These are phyloP conservation scores for Pseudonitzschia pungens DNA, from an alignment of 108 stramenopile species.

Conservation along the genomic window DNA sequence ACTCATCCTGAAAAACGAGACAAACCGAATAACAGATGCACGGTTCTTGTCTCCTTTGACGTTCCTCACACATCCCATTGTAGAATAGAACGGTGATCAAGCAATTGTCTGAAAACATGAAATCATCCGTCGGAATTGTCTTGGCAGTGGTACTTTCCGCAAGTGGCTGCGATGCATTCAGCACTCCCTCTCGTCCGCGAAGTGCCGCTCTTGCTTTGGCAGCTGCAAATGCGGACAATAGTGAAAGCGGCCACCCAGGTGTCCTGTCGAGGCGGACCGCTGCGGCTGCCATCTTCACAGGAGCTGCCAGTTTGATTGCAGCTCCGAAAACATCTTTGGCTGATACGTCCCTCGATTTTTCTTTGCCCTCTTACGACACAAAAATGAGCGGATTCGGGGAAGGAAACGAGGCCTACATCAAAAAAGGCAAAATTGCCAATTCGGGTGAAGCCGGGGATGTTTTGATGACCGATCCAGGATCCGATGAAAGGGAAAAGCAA, in stretches of 20 bases:
- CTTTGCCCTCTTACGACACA: slow-evolving; percentile 30
- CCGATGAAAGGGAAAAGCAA: slow-evolving; percentile 36
- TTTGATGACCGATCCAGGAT: slow-evolving; percentile 32
- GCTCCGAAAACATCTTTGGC: background rate
- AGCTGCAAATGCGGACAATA: background rate
- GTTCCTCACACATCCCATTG: too few relatives aligned
- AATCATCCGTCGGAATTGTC: background rate
- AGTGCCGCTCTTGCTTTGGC: background rate
- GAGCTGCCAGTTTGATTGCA: background rate
- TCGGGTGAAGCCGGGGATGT: background rate
- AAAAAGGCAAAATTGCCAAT: slow-evolving; percentile 2
- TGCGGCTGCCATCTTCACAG: background rate
- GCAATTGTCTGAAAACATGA: background rate
- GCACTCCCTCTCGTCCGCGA: background rate
- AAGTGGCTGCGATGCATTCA: background rate
- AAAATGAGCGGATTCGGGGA: slow-evolving; percentile 37
- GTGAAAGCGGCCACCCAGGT: background rate
- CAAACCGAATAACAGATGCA: too few relatives aligned
- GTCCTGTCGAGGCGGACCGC: background rate
- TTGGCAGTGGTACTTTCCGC: background rate
- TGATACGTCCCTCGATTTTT: slow-evolving; percentile 28
- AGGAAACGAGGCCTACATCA: slow-evolving; percentile 27
- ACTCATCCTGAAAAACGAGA: too few relatives aligned
- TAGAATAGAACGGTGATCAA: background rate
- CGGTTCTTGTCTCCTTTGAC: too few relatives aligned